Evolutionary conservation across 2,329 filamentous ascomycete species (phyloP), one percentile per base, ranked within the genome.

Genomic region (Aspergillus hiratsukae): DNA sequence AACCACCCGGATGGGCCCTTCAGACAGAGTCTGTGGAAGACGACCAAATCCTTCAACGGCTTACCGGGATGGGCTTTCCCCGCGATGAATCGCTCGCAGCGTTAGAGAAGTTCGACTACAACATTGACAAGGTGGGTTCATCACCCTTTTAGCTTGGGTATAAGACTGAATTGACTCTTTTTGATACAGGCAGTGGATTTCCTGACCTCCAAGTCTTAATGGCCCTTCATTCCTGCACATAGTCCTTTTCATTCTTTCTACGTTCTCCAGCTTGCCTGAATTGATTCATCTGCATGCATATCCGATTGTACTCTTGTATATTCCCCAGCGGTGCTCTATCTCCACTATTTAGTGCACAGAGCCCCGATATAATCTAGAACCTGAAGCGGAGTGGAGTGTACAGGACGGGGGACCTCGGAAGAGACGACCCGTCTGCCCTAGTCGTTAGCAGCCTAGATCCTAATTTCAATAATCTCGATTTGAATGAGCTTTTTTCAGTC

Each of bases 61-160:
- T 97, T 68, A 96, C 90, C 1, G 82, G 84, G 9, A 96, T 97
- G 91, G 93, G 93, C 0, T 97, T 95, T 70, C 76, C 85, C 4
- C 82, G 93, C 29, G 78, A 80, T 7, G 86, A 90, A 51, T 89
- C 91, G 17, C 77, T 97, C 37, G 80, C 81, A 51, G 93, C 94
- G 25, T 77, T 97, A 70, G 93, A 97, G 79, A 92, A 93, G 73
- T 96, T 89, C 72, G 91, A 97, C 76, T 97, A 97, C 76, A 94
- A 97, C 73, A 82, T 97, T 71, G 91, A 96, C 75, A 91, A 90
- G 84, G 93, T 96, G 77, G 77, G 86, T 79, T 52, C 19, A 25
- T 19, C 21, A 28, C 8, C 14, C 14, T 11, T 19, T 10, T 40
- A 28, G 19, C 14, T 11, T n/a, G n/a, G 9, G 3, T 3, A 19